Evolutionary conservation across 176 grass and related monocot genomes (phyloP), one percentile per base, ranked within the genome.

Genomic region (Metroxylon sagu): DNA sequence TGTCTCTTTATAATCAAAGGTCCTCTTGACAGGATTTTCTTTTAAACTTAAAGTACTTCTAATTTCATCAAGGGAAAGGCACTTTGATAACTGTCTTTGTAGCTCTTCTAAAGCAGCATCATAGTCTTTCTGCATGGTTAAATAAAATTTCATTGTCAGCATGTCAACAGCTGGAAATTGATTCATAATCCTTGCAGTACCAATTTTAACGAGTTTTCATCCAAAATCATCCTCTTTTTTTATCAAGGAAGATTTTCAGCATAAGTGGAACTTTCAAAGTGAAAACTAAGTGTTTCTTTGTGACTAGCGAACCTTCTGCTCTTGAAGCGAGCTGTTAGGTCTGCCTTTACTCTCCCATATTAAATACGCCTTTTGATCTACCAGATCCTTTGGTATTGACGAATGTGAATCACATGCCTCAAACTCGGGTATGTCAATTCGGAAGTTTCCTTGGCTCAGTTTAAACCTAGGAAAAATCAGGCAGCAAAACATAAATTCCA

Each of bases 261-360:
- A 23, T 23, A 23, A 23, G 21, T 14, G 35, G 5, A 43, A 43
- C 35, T 43, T 43, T 14, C 14, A 43, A 43, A 6, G 35, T 43
- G 35, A 43, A 43, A 43, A 2, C 35, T 43, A 14, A 43, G 19
- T 52, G 48, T 4, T 17, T 52, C 48, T 65, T 66, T 6, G 10
- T 18, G 50, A 28, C 23, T 66, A 66, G 18, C 21, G 12, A 6
- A 66, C 63, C 63, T 66, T 29, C 50, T 66, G 4, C 17, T 53
- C 63, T 49, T 66, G 49, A 6, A 23, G 49, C 14, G 63, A 27
- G 63, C 50, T 66, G 15, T 6, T 53, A 18, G 16, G 50, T 53
- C 48, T 66, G 48, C 63, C 63, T 66, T 17, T 66, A n/a, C 49
- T 53, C 52, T 66, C 63, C 63, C 63, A 66, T 19, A 53, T 66